Base-by-base conservation (phyloP, 2,329 filamentous ascomycete species). In the Talaromyces verruculosus region DNA sequence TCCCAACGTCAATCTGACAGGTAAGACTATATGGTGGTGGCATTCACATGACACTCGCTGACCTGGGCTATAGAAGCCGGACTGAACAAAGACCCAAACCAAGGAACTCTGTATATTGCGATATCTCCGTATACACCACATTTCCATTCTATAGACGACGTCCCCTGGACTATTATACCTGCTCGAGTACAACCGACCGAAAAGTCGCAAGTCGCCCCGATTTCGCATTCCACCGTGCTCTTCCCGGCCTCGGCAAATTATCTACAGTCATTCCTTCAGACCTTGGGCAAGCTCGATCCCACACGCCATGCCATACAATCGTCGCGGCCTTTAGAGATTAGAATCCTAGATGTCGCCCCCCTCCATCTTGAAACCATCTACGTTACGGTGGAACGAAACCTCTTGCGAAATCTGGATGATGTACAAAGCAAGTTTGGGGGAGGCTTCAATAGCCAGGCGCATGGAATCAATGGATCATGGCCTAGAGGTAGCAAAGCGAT, bases 141-240 rank as follows among this genome's bases (percentile, higher is more conserved):
- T 49, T 73, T 76, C 55, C 73, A 68, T 62, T 74, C 80, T 68
- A 76, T 82, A 49, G 83, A 90, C 74, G 87, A 88, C 66, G 86
- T 88, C 19, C 84, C 86, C 57, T 99, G 95, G 95, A 92, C 92
- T 7, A 86, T 98, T 60, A 86, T 98, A 39, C 91, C 94, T 1
- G 87, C 96, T 67, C 84, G 84, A 25, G 82, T 84, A 63, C 81
- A 78, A 64, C 77, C 71, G n/a, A 73, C 71, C 68, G 79, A 77
- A 71, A 76, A 74, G 68, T 79, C 79, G 19, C 79, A 82, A 69
- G 88, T 88, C 49, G 83, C 87, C 51, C 84, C 86, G 10, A 83
- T 93, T 51, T 86, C 91, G 19, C 87, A 90, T 69, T 92, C 91
- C 5, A 96, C 91, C 1, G 84, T 97, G 45, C 89, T 93, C 84